These are phyloP conservation scores for Geotrichum restrictum DNA, from an alignment of 1,139 yeast genomes.

Conservation along the genomic window DNA sequence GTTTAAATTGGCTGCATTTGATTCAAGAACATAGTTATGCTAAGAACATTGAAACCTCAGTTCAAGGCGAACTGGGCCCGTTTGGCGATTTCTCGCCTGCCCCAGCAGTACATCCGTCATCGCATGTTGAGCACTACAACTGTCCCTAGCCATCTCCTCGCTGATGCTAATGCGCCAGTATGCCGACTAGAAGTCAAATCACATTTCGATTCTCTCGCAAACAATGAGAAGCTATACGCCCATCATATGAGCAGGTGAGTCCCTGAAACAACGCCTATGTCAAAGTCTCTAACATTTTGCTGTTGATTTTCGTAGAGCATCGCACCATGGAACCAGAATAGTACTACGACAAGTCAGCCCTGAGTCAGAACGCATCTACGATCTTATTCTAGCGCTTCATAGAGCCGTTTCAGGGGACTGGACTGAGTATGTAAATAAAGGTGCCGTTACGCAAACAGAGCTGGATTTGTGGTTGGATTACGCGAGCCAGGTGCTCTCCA, in stretches of 20 bases:
- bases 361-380: constrained; percentile 71
- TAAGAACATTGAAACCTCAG: background rate
- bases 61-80: too few species aligned
- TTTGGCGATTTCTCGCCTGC: too few species aligned
- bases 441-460: constrained; percentile 8
- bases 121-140: background rate
- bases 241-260: constrained; percentile 50
- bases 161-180: constrained; percentile 50
- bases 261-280: background rate
- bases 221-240: constrained; percentile 63
- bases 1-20: too few species aligned
- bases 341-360: constrained; percentile 77
- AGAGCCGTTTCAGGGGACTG: constrained; percentile 40
- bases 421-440: background rate
- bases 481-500: constrained; percentile 72
- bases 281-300: background rate
- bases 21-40: too few species aligned
- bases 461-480: constrained; percentile 59
- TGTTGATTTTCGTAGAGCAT: constrained; percentile 52
- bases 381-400: constrained; percentile 61
- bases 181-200: constrained; percentile 34
- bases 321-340: constrained; percentile 77
- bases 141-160: constrained; percentile 30
- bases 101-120: too few species aligned
- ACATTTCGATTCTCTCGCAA: constrained; percentile 49